Base-by-base conservation (phyloP, 768 basidiomycete genomes). In the Dioszegia crocea region DNA sequence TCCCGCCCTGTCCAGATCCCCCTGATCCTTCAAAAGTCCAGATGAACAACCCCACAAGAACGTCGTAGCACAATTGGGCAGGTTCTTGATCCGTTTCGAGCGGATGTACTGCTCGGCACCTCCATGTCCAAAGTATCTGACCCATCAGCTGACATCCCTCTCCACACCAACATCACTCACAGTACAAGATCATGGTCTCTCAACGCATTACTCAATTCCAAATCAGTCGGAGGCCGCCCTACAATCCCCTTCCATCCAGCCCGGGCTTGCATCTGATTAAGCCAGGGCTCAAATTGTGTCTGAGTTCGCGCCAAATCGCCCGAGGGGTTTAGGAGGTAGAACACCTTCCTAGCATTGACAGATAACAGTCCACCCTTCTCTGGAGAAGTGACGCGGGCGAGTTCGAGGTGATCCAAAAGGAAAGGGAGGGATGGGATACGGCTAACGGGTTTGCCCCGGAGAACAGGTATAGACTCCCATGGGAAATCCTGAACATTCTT, bases 21-120 rank as follows among this genome's bases (percentile, higher is more conserved):
- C 96, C 85, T 90, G 89, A 47, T 94, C 89, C 56, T 83, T 82
- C 62, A 99, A 76, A 1, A 83, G 78, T 10, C 94, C 96, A 0
- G 93, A 97, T 0, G 96, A 99, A 80, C 96, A 99, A 0, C 96
- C 96, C 96, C 94, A 99, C 2, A 99, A 83, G 90, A 98, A 92
- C 1, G 89, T 88, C 14, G 87, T 87, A 6, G 96, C 93, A 73
- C 96, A 98, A n/a, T 82, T 81, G 0, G 83, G 82, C 31, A 98
- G 80, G 59, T 86, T 83, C 8, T 89, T 82, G 53, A 99, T 84
- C 68, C 86, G 88, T 74, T 89, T 87, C 1, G 91, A 89, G 2
- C 89, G 86, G 6, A 89, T 82, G 69, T 94, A 99, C 67, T 98
- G 94, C 71, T 97, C 93, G 1, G 85, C 93, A 6, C 93, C 93